Percentiles rank a stretch among this genome's conserved stretches.
Evolutionary conservation across 176 grass and related monocot species (phyloP).

Genomic region (Oryza nivara): DNA sequence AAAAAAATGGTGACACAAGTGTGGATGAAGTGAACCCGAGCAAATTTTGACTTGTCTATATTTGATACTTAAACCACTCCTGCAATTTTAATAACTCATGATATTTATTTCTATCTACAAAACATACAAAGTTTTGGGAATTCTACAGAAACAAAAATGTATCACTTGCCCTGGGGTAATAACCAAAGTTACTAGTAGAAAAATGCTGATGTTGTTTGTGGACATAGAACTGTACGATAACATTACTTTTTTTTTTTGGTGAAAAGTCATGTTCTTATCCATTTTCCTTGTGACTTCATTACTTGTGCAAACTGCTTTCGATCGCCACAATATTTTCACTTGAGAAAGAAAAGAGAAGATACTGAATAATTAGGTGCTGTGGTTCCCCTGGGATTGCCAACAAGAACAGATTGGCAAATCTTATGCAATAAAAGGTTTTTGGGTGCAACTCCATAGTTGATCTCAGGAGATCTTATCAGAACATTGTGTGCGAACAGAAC

Average conservation of each 20-base stretch:
- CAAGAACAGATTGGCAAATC: background rate
- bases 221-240: slow-evolving; percentile 6
- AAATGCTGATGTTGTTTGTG: slow-evolving; percentile 23
- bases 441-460: slow-evolving; percentile 29
- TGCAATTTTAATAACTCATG: background rate
- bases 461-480: slow-evolving; percentile 28
- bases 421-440: slow-evolving; percentile 1
- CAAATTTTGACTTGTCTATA: background rate
- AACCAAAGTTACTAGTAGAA: background rate
- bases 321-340: background rate
- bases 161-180: background rate
- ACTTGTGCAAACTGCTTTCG: background rate
- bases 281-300: background rate
- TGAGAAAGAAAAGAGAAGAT: background rate
- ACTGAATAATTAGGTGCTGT: slow-evolving; percentile 2
- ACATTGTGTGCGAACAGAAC: slow-evolving; percentile 32
- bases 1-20: background rate
- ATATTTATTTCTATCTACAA: slow-evolving; percentile 24
- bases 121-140: background rate
- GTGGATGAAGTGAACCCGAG: background rate
- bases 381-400: slow-evolving; percentile 9
- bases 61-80: background rate
- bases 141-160: background rate
- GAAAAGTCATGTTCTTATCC: background rate
- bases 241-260: background rate